Evolutionary conservation across 805 yeast genomes (phyloP), one percentile per base, ranked within the genome.

Genomic region (Torulaspora franciscae): DNA sequence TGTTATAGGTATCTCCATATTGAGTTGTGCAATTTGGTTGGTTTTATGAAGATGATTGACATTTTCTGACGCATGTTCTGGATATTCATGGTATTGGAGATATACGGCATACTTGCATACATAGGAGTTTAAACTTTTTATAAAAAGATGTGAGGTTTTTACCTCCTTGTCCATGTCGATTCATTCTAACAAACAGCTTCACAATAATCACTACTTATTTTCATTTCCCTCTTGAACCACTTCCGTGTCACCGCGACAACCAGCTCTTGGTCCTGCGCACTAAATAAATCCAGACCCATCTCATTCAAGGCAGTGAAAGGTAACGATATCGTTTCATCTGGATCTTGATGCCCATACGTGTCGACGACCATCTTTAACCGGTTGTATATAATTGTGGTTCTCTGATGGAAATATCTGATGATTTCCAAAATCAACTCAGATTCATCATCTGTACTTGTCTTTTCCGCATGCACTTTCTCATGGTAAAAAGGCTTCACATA

Each of bases 21-120:
- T 75, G 14, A 72, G 71, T 6, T 56, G 72, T 33, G 68, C 70
- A 23, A 57, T 72, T 7, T 75, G 80, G 80, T 63, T 75, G 45
- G 57, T 75, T 11, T 42, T 68, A 35, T 67, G 49, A 48, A 36
- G 32, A 15, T 17, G 10, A 7, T 14, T 14, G 9, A 19, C 25
- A 23, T 23, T 33, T 19, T 19, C 22, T 10, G 15, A 15, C 7
- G 19, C 33, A 30, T 14, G 33, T 13, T 30, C 33, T 30, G 19
- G 33, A 15, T 13, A 30, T 30, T 30, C 33, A 30, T 15, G 33
- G 30, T 27, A 15, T 14, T 30, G 19, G 33, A 30, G 14, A 15
- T 14, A 30, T 30, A 30, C 19, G 33, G 14, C 22, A 30, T 30
- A 30, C 17, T 13, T 30, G 14, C 14, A 26, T 43, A 32, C 29